Conservation (phyloP, 192 early-diverging fungal genomes). For the Diversispora eburnea region DNA sequence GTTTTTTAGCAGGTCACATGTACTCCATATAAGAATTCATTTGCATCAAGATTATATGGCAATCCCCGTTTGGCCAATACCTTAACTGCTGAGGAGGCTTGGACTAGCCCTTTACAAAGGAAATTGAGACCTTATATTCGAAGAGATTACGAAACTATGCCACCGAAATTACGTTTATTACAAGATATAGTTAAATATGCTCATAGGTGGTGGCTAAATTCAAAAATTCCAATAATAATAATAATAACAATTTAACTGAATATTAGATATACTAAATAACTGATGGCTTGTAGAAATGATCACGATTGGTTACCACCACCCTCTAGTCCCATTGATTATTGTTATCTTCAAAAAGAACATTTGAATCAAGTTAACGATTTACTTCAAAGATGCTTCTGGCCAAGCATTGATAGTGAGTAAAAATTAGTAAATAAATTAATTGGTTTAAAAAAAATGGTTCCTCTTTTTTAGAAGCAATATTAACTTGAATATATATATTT, state of each 20-base stretch:
- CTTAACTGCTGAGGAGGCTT: conserved; percentile 51
- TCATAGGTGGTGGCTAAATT: conserved; percentile 33
- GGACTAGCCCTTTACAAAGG: conserved; percentile 68
- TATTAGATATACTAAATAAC: conserved; percentile 10
- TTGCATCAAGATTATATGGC: conserved; percentile 72
- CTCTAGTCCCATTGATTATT: conserved; percentile 67
- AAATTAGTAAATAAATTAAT: too few species aligned
- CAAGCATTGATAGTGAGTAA: conserved; percentile 71
- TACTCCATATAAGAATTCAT: conserved; percentile 69
- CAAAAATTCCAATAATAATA: conserved; percentile 12
- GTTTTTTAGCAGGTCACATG: conserved; percentile 37
- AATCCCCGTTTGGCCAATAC: conserved; percentile 50
- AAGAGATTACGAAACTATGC: conserved; percentile 58
- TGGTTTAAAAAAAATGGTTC: background rate
- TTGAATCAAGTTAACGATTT: conserved; percentile 71
- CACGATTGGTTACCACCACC: conserved; percentile 6
- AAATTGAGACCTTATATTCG: conserved; percentile 80
- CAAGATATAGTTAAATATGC: conserved; percentile 42
- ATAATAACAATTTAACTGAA: too few species aligned
- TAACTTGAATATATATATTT: background rate
- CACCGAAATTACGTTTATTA: conserved; percentile 46
- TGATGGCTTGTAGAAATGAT: conserved; percentile 23
- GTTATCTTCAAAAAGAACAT: conserved; percentile 69
- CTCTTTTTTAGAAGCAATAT: background rate
- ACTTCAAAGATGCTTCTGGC: conserved; percentile 79